A percentile compares a stretch with the other conserved stretches of the same genome.
phyloP scores from a whole-genome alignment of 331 rosid species.

The Rhamnella rubrinervis region DNA sequence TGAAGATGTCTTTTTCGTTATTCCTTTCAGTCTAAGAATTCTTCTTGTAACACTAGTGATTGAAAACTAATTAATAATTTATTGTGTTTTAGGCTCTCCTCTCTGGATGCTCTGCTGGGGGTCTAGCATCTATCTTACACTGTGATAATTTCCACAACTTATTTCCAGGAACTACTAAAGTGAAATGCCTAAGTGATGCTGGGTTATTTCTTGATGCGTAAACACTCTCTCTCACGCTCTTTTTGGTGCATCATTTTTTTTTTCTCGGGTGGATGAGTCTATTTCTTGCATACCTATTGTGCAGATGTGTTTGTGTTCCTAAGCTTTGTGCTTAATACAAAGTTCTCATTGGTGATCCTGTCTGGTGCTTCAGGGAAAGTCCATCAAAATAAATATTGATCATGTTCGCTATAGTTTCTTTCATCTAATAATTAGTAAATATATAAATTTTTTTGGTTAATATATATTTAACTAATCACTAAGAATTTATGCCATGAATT shows the following conservation, averaged over 20 bases:
- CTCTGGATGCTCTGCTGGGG: constrained; percentile 98
- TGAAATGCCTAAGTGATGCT: constrained; percentile 94
- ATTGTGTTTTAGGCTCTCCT: constrained; percentile 70
- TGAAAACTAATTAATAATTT: neutral
- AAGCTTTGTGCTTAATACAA: constrained; percentile 10
- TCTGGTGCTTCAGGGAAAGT: constrained; percentile 39
- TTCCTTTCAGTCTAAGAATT: neutral
- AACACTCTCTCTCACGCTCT: constrained; percentile 24
- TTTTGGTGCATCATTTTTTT: neutral
- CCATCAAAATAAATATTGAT: too few species aligned
- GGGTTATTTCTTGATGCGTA: constrained; percentile 95
- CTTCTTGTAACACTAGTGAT: neutral
- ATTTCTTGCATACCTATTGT: neutral
- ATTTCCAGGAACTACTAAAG: constrained; percentile 60
- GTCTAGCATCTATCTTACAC: constrained; percentile 86
- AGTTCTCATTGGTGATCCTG: constrained; percentile 10
- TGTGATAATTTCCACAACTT: constrained; percentile 73
- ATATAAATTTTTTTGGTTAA: too few species aligned
- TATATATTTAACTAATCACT: too few species aligned
- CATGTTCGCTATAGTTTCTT: too few species aligned
- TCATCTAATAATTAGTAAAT: too few species aligned
- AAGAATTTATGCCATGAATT: too few species aligned
- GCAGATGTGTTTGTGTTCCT: constrained; percentile 4
- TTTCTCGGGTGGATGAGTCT: too few species aligned
- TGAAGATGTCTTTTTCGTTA: constrained; percentile 6